Base-by-base conservation (phyloP, 495 filamentous ascomycete genomes). In the Penicillium bialowiezense region DNA sequence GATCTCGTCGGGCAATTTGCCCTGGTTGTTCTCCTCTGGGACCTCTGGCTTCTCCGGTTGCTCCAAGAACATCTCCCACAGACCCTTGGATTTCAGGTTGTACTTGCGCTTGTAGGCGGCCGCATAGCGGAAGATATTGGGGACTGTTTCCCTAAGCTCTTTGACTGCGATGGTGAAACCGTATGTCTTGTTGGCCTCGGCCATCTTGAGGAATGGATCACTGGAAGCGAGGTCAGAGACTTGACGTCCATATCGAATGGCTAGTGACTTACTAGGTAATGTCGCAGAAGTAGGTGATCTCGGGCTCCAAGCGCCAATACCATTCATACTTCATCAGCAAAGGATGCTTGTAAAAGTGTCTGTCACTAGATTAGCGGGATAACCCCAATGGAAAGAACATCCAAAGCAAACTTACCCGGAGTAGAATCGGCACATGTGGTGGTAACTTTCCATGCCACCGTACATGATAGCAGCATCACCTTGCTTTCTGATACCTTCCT, bases 281-380 rank as follows among this genome's bases (percentile, higher is more conserved):
- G 59, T 99, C 93, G 67, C 93, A 99, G 77, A 97, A 99, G 77
- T 97, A 99, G 75, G 92, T 97, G 85, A 99, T 97, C 69, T 99
- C 93, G 63, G 93, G 93, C 82, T 99, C 93, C 70, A 99, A 71
- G 38, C 93, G 90, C 93, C 93, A 99, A 75, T 99, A 99, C 93
- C 93, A 99, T 65, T 97, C 89, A 72, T 97, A 99, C 71, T 99
- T 96, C 60, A 86, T 77, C 31, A 99, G 81, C 18, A 97, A 83
- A 53, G 91, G 88, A 60, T 99, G 93, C 73, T 97, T 96, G 77
- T 95, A 99, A 74, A 99, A 99, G 70, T 91, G 90, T 32, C 91
- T 95, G 55, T 17, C 18, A 2, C 8, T 8, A 0, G 24, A 37
- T 69, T 48, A 67, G 62, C 41, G 32, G 26, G 14, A 28, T 50